Percentiles rank a stretch among this genome's conserved stretches.
Evolutionary conservation across 2,329 filamentous ascomycete genomes (phyloP).

Genomic region (Colletotrichum truncatum): DNA sequence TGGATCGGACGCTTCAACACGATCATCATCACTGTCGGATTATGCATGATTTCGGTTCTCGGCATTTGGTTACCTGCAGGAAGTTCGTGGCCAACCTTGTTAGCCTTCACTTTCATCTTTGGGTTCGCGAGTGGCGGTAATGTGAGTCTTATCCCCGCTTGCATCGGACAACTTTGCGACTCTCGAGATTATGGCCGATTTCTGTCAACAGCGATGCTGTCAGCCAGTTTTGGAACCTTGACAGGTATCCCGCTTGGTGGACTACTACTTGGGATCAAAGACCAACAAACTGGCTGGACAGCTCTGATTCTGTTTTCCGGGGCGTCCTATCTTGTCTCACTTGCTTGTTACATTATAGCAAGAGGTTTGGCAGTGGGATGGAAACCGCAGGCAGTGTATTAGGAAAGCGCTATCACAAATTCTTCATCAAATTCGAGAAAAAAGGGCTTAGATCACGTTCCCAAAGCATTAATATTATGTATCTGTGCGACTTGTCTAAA

Average conservation of each 20-base stretch:
- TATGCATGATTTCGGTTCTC: background rate
- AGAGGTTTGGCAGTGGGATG: conserved; percentile 48
- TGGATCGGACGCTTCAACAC: conserved; percentile 86
- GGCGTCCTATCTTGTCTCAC: conserved; percentile 42
- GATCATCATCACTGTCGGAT: conserved; percentile 72
- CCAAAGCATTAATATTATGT: no score
- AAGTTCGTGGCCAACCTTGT: background rate
- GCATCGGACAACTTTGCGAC: conserved; percentile 6
- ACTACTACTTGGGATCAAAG: conserved; percentile 40
- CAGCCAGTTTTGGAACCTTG: background rate
- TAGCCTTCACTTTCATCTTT: background rate
- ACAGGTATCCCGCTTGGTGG: conserved; percentile 1
- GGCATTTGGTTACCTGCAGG: background rate
- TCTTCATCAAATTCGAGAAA: no score
- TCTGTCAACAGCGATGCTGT: background rate
- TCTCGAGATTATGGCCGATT: background rate
- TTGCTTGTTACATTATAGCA: conserved; percentile 43
- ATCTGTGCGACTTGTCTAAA: no score
- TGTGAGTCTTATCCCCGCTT: background rate
- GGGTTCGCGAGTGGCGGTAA: background rate
- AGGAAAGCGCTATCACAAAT: no score
- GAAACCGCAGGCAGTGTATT: conserved; percentile 26
- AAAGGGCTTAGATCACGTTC: no score
- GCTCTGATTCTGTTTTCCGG: conserved; percentile 50
- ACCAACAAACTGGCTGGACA: conserved; percentile 43